These are phyloP conservation scores for Nemania sp. DNA, from an alignment of 2,329 filamentous ascomycete genomes.

Conservation along the genomic window DNA sequence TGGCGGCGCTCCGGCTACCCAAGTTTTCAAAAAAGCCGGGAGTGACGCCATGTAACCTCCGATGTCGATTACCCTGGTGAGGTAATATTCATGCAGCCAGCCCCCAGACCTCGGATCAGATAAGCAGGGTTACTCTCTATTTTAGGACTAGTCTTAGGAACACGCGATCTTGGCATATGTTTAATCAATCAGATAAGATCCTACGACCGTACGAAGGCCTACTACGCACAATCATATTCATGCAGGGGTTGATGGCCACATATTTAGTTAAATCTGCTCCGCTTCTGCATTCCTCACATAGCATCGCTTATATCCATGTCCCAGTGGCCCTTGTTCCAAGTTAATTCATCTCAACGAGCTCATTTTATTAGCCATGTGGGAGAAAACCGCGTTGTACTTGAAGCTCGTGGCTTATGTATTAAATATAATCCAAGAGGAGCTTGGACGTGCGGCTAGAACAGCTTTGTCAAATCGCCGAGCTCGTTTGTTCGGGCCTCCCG, in stretches of 20 bases:
- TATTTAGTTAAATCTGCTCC: background rate
- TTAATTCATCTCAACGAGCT: background rate
- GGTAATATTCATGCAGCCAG: no score
- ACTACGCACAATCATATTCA: background rate
- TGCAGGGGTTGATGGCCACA: background rate
- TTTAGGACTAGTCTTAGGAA: background rate
- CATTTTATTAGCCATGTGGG: background rate
- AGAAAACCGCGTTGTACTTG: conserved; percentile 2
- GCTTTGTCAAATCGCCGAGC: background rate
- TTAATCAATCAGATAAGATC: conserved; percentile 8
- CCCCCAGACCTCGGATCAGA: no score
- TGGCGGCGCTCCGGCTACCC: conserved; percentile 8
- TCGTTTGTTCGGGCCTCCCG: background rate
- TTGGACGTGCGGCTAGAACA: conserved; percentile 1
- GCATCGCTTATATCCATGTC: background rate
- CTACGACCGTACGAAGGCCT: background rate
- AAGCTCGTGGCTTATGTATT: conserved; percentile 6
- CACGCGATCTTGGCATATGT: background rate
- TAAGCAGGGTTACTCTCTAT: no score
- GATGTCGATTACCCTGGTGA: no score
- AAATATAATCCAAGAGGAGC: conserved; percentile 2
- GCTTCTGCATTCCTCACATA: background rate
- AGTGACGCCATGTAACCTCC: background rate
- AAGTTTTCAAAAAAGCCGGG: background rate
- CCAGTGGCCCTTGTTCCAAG: background rate